phyloP scores from a whole-genome alignment of 1,284 basidiomycete genomes.

The Melanopsichium pennsylvanicum region DNA sequence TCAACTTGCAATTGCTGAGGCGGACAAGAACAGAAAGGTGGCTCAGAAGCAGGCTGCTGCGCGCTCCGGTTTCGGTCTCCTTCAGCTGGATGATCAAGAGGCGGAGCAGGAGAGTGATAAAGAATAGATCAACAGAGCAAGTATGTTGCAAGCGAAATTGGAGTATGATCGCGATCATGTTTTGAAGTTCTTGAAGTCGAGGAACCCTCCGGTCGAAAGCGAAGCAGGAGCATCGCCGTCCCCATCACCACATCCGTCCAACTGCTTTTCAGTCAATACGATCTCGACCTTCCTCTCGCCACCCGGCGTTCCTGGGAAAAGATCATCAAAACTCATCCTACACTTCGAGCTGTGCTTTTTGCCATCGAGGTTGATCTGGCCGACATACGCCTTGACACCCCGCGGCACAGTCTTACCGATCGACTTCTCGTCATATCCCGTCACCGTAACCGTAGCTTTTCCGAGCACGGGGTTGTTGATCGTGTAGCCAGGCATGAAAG shows the following conservation, averaged over 20 bases:
- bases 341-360: conserved; percentile 32
- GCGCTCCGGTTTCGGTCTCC: conserved; percentile 23
- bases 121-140: conserved; percentile 1
- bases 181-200: conserved; percentile 7
- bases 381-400: conserved; percentile 38
- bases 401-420: conserved; percentile 20
- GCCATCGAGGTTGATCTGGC: conserved; percentile 36
- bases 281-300: conserved; percentile 32
- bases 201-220: conserved; percentile 36
- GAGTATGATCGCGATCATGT: background rate
- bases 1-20: conserved; percentile 14
- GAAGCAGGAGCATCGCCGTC: conserved; percentile 22
- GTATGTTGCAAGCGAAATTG: background rate
- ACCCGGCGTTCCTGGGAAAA: conserved; percentile 31
- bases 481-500: conserved; percentile 52
- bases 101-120: conserved; percentile 24
- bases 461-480: conserved; percentile 52
- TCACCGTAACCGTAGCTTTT: conserved; percentile 38
- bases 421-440: conserved; percentile 39
- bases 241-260: conserved; percentile 28
- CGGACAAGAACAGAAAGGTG: conserved; percentile 15
- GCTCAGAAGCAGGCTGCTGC: conserved; percentile 20
- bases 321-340: conserved; percentile 43
- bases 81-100: conserved; percentile 21
- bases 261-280: conserved; percentile 25